A percentile compares a stretch with the other conserved stretches of the same genome.
These are phyloP conservation scores for Discostella stelligera DNA, from an alignment of 352 stramenopile species.

Conservation along the genomic window DNA sequence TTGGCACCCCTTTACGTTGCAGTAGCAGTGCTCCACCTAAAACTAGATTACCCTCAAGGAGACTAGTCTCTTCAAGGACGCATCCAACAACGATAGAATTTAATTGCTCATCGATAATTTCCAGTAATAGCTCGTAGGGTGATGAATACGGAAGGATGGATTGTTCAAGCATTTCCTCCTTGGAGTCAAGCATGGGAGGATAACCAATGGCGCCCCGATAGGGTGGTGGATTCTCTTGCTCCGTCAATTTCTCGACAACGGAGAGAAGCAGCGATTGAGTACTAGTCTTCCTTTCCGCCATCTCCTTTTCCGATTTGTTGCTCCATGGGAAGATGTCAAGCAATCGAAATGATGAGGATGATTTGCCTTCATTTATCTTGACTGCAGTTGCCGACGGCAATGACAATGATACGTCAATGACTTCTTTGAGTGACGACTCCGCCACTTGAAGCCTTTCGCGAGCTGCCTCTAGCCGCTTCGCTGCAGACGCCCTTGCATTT, in stretches of 20 bases:
- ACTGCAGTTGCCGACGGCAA: neutral
- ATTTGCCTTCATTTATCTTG: neutral
- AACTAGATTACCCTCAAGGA: slow-evolving; percentile 63
- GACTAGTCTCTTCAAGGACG: slow-evolving; percentile 74
- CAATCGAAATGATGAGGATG: slow-evolving; percentile 8
- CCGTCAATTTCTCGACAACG: slow-evolving; percentile 53
- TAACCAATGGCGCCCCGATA: slow-evolving; percentile 80
- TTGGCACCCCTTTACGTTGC: slow-evolving; percentile 50
- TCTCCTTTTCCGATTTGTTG: slow-evolving; percentile 9
- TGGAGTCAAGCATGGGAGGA: slow-evolving; percentile 51
- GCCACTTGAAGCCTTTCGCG: slow-evolving; percentile 24
- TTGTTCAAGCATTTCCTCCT: slow-evolving; percentile 45
- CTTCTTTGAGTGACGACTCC: slow-evolving; percentile 31
- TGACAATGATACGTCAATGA: slow-evolving; percentile 4
- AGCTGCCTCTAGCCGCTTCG: slow-evolving; percentile 30
- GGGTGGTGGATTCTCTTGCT: slow-evolving; percentile 50
- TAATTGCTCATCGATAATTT: slow-evolving; percentile 76
- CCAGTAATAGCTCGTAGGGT: slow-evolving; percentile 69
- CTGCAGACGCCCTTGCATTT: slow-evolving; percentile 4
- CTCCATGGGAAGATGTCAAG: slow-evolving; percentile 15
- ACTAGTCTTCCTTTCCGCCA: neutral
- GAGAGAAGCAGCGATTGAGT: slow-evolving; percentile 28
- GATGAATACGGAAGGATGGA: slow-evolving; percentile 57
- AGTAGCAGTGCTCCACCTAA: slow-evolving; percentile 72
- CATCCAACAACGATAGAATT: slow-evolving; percentile 72